A percentile compares a stretch with the other conserved stretches of the same genome.
Conservation (phyloP, 257 asterid genomes). For the Plantago elongata region DNA sequence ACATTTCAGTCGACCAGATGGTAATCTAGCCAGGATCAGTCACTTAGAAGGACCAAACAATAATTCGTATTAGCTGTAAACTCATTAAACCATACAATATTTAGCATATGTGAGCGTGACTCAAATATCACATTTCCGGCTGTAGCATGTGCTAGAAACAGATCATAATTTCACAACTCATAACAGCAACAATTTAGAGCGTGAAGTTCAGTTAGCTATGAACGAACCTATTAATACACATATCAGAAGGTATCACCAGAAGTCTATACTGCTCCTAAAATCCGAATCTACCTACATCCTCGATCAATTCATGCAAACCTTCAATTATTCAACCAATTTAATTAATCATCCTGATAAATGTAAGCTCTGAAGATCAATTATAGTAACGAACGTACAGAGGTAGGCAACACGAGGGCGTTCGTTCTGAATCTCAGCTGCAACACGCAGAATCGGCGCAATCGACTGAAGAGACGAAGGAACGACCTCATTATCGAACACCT, state of each 20-base stretch:
- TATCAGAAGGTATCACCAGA: not conserved
- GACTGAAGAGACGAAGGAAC: slow-evolving; percentile 93
- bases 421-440: slow-evolving; percentile 68
- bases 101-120: too few species aligned
- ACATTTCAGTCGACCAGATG: too few species aligned
- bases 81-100: too few species aligned
- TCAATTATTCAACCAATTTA: not conserved
- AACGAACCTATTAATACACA: not conserved
- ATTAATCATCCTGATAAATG: not conserved
- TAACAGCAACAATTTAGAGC: too few species aligned
- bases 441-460: slow-evolving; percentile 90
- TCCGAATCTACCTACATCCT: not conserved
- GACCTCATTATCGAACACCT: slow-evolving; percentile 91
- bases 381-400: slow-evolving; percentile 48
- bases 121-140: too few species aligned
- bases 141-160: too few species aligned
- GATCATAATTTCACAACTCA: too few species aligned
- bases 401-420: slow-evolving; percentile 96
- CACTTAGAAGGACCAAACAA: too few species aligned
- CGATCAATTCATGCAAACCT: not conserved
- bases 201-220: too few species aligned
- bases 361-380: not conserved
- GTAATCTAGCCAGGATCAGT: too few species aligned
- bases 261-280: too few species aligned
- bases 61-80: too few species aligned